These are phyloP conservation scores for Codiaeum variegatum DNA, from an alignment of 441 rosid species.

Conservation along the genomic window DNA sequence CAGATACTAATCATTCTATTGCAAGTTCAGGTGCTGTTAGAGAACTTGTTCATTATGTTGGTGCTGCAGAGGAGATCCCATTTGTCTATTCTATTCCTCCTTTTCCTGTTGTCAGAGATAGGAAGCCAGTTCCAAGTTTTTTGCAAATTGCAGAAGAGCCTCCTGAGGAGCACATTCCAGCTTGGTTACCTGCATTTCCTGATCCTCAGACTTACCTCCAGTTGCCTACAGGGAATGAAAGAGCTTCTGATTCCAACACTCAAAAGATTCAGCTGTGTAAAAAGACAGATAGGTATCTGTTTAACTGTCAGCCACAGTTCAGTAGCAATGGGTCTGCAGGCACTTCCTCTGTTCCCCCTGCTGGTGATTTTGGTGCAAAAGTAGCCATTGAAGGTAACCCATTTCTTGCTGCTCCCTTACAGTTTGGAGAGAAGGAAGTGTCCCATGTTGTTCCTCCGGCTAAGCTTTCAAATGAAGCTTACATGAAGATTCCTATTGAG, in stretches of 20 bases:
- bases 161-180: slow-evolving; percentile 70
- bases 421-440: slow-evolving; percentile 55
- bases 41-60: slow-evolving; percentile 62
- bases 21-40: slow-evolving; percentile 54
- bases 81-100: slow-evolving; percentile 63
- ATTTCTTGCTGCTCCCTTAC: slow-evolving; percentile 67
- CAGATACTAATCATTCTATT: slow-evolving; percentile 58
- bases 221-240: slow-evolving; percentile 28
- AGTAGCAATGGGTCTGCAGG: slow-evolving; percentile 44
- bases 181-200: slow-evolving; percentile 84
- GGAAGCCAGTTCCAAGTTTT: slow-evolving; percentile 48
- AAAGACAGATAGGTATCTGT: slow-evolving; percentile 33
- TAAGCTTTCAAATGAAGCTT: slow-evolving; percentile 40
- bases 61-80: slow-evolving; percentile 47
- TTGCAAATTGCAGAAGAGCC: slow-evolving; percentile 52
- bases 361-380: slow-evolving; percentile 36
- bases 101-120: slow-evolving; percentile 59
- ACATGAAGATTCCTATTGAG: slow-evolving; percentile 28
- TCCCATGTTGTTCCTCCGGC: slow-evolving; percentile 45
- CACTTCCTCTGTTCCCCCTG: slow-evolving; percentile 34
- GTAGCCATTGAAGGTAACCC: slow-evolving; percentile 49
- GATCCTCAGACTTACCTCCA: slow-evolving; percentile 39
- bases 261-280: slow-evolving; percentile 34
- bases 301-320: slow-evolving; percentile 41
- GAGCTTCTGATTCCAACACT: slow-evolving; percentile 26